Evolutionary conservation across 371 early-diverging fungal genomes (phyloP).

Genomic region (Blakeslea trispora): DNA sequence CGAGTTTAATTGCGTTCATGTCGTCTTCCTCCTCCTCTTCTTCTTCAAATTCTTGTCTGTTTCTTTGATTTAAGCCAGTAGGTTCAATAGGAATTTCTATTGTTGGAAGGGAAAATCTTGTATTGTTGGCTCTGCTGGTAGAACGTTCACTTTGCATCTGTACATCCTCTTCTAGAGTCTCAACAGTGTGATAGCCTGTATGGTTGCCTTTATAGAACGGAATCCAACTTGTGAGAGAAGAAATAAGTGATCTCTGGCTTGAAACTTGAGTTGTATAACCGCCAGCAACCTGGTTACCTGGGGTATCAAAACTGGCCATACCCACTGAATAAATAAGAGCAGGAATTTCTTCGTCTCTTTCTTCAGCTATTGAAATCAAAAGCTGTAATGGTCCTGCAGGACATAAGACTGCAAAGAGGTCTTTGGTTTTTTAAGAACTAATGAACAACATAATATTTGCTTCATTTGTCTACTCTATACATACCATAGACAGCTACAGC

Average conservation of each 20-base stretch:
- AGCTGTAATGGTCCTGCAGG: conserved; percentile 21
- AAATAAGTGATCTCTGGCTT: background rate
- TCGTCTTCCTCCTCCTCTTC: conserved; percentile 13
- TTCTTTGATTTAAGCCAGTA: background rate
- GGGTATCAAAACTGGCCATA: conserved; percentile 21
- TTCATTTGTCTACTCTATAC: too few relatives aligned
- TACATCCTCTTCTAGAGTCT: background rate
- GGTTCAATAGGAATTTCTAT: background rate
- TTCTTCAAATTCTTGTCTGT: background rate
- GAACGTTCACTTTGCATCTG: too few relatives aligned
- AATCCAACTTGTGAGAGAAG: conserved; percentile 7
- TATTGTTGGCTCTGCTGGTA: too few relatives aligned
- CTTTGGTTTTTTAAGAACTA: conserved; percentile 1
- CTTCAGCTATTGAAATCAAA: conserved; percentile 22
- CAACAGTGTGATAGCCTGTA: conserved; percentile 6
- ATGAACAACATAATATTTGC: background rate
- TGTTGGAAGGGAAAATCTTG: too few relatives aligned
- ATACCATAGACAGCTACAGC: conserved; percentile 26
- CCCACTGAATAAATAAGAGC: conserved; percentile 28
- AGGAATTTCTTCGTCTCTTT: conserved; percentile 25
- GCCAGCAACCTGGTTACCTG: conserved; percentile 3
- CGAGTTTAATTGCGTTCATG: conserved; percentile 24
- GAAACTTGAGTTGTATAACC: conserved; percentile 18
- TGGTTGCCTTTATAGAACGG: background rate
- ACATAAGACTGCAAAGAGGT: conserved; percentile 28